These are phyloP conservation scores for Chlorella sp. DNA, from an alignment of 139 green algal species.

Conservation along the genomic window DNA sequence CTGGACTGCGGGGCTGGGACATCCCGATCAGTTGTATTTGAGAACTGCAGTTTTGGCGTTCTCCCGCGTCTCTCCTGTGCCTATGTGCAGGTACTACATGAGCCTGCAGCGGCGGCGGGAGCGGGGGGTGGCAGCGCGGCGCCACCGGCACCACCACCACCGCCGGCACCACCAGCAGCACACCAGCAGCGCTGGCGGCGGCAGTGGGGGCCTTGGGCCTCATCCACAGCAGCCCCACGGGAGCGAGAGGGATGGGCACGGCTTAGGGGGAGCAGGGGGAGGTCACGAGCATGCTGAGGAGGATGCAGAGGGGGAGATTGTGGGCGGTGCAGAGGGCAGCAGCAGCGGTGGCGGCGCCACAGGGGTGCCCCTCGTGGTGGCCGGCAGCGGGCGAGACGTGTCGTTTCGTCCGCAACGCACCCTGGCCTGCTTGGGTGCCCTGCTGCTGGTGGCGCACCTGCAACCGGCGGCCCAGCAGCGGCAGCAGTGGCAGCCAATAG, in stretches of 20 bases:
- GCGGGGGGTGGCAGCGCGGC: slow-evolving; percentile 19
- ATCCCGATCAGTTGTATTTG: too few species aligned
- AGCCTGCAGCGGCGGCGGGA: slow-evolving; percentile 38
- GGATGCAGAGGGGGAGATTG: background rate
- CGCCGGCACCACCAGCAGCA: slow-evolving; percentile 8
- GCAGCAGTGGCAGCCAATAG: background rate
- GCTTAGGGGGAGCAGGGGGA: background rate
- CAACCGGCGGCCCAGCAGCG: background rate
- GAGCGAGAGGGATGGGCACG: background rate
- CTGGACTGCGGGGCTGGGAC: too few species aligned
- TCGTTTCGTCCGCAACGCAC: slow-evolving; percentile 31
- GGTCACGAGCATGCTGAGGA: background rate
- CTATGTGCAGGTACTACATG: slow-evolving; percentile 35
- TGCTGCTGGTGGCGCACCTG: slow-evolving; percentile 27
- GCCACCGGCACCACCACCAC: slow-evolving; percentile 26
- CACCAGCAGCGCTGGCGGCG: background rate
- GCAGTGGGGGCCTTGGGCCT: background rate
- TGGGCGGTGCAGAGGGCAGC: background rate
- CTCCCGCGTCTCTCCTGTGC: background rate
- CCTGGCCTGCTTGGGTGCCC: slow-evolving; percentile 38
- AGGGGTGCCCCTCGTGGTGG: background rate
- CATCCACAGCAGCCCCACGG: background rate
- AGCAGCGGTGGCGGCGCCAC: background rate
- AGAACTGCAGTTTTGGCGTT: too few species aligned
- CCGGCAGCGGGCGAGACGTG: slow-evolving; percentile 5